Percentiles rank a stretch among this genome's conserved stretches.
These are phyloP conservation scores for Zasmidium cellare DNA, from an alignment of 2,329 filamentous ascomycete genomes.

Conservation along the genomic window DNA sequence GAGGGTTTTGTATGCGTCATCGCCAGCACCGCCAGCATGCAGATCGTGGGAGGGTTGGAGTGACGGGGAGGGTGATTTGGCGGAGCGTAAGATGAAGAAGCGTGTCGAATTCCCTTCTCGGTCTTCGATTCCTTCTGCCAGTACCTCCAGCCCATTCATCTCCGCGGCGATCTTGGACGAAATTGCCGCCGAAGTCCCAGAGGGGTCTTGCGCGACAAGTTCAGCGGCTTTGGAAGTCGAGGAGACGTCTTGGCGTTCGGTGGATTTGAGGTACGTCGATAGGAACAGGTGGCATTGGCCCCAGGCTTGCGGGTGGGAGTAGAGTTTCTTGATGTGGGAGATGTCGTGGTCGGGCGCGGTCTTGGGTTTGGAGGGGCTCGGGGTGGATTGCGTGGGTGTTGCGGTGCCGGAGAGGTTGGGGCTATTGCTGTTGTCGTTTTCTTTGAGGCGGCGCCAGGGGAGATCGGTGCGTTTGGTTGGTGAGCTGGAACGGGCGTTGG, in stretches of 20 bases:
- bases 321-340: slow-evolving; percentile 69
- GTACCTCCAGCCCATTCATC: slow-evolving; percentile 65
- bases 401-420: slow-evolving; percentile 21
- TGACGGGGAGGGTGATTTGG: slow-evolving; percentile 46
- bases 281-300: slow-evolving; percentile 85
- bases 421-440: slow-evolving; percentile 2
- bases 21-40: slow-evolving; percentile 10
- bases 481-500: background rate
- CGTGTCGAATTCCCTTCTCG: slow-evolving; percentile 73
- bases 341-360: slow-evolving; percentile 54
- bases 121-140: slow-evolving; percentile 72
- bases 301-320: slow-evolving; percentile 94
- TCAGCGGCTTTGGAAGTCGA: slow-evolving; percentile 85
- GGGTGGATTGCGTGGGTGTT: slow-evolving; percentile 45
- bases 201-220: slow-evolving; percentile 61
- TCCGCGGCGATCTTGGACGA: slow-evolving; percentile 72
- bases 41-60: background rate
- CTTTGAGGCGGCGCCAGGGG: slow-evolving; percentile 12
- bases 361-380: slow-evolving; percentile 47
- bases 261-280: slow-evolving; percentile 64
- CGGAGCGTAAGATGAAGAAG: slow-evolving; percentile 68
- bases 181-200: slow-evolving; percentile 68
- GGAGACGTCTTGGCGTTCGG: slow-evolving; percentile 80
- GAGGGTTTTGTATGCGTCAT: slow-evolving; percentile 62
- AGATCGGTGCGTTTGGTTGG: background rate